A percentile compares a stretch with the other conserved stretches of the same genome.
Conservation (phyloP, 768 basidiomycete species). For the Boletellus sp. region DNA sequence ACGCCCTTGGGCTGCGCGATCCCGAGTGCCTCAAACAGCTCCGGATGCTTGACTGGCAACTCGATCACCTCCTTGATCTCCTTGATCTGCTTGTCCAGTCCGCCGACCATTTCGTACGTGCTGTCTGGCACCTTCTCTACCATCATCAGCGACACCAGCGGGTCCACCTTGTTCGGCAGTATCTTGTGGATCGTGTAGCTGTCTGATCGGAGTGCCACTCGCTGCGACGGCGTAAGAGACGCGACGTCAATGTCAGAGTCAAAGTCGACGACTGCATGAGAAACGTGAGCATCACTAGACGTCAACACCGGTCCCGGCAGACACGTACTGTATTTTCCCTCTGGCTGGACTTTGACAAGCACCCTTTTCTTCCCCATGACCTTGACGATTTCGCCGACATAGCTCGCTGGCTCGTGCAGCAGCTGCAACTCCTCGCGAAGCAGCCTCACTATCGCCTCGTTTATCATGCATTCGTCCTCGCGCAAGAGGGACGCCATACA, state of each 20-base stretch:
- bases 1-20: slow-evolving; percentile 98
- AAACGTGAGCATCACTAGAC: not conserved
- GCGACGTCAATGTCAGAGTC: slow-evolving; percentile 82
- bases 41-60: slow-evolving; percentile 94
- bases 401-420: slow-evolving; percentile 92
- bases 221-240: slow-evolving; percentile 77
- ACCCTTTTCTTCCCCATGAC: slow-evolving; percentile 99
- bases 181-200: slow-evolving; percentile 96
- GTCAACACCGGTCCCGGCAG: not conserved
- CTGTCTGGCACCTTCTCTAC: slow-evolving; percentile 99
- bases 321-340: slow-evolving; percentile 95
- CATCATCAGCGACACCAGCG: slow-evolving; percentile 99
- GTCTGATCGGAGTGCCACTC: slow-evolving; percentile 94
- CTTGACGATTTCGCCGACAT: slow-evolving; percentile 97
- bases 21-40: slow-evolving; percentile 92
- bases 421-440: slow-evolving; percentile 90
- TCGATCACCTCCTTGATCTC: slow-evolving; percentile 99
- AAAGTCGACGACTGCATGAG: slow-evolving; percentile 79
- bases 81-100: slow-evolving; percentile 96
- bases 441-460: slow-evolving; percentile 60
- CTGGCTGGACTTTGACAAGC: slow-evolving; percentile 95
- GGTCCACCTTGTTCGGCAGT: slow-evolving; percentile 96
- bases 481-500: slow-evolving; percentile 12
- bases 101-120: slow-evolving; percentile 99
- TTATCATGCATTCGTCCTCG: not conserved